phyloP scores from a whole-genome alignment of 352 stramenopile species.

The Pythium biforme region DNA sequence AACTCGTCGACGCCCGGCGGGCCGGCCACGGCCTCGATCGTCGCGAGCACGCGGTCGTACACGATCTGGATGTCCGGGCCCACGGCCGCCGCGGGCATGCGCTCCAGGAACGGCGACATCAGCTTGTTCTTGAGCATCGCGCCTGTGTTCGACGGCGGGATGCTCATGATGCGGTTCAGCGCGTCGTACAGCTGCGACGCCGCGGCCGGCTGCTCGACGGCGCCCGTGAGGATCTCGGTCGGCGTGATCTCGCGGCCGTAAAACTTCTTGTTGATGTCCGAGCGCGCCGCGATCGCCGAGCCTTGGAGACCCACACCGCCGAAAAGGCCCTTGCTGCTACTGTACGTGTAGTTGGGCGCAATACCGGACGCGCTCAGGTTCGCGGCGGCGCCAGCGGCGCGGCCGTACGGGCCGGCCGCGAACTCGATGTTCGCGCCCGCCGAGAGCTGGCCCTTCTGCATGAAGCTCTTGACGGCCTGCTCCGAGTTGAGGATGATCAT shows the following conservation, averaged over 20 bases:
- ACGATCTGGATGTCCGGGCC: constrained; percentile 80
- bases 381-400: constrained; percentile 68
- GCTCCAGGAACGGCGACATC: constrained; percentile 65
- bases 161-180: constrained; percentile 70
- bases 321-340: constrained; percentile 85
- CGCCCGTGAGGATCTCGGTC: constrained; percentile 80
- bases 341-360: constrained; percentile 88
- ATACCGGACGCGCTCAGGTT: constrained; percentile 77
- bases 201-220: constrained; percentile 77
- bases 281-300: constrained; percentile 72
- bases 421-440: constrained; percentile 82
- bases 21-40: constrained; percentile 65
- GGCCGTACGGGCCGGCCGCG: constrained; percentile 75
- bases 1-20: constrained; percentile 70
- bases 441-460: constrained; percentile 83
- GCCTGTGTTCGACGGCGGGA: constrained; percentile 59
- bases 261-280: constrained; percentile 87
- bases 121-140: constrained; percentile 58
- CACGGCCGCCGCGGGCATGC: constrained; percentile 67
- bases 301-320: constrained; percentile 80
- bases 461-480: constrained; percentile 89
- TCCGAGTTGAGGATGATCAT: constrained; percentile 95
- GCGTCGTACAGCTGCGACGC: constrained; percentile 81
- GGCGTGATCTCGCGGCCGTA: constrained; percentile 86
- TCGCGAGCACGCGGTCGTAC: constrained; percentile 78